Base-by-base conservation (phyloP, 2,329 filamentous ascomycete genomes). In the Apiospora sp. region DNA sequence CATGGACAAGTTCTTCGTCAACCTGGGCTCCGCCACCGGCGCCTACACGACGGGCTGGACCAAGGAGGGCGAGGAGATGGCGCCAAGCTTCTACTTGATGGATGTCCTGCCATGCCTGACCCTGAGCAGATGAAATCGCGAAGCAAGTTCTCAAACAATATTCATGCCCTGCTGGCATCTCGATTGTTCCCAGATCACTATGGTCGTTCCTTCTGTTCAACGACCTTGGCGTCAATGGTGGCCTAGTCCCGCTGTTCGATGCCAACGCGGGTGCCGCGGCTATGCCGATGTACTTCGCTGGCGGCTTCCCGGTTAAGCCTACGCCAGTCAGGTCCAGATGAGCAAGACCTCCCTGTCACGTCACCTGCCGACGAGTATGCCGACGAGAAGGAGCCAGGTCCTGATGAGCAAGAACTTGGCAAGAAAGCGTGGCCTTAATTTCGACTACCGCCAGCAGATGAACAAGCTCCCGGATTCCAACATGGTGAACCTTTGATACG, bases 21-120 rank as follows among this genome's bases (percentile, higher is more conserved):
- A 92, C 79, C 91, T 91, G 1, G 91, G 91, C 4, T 92, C 88
- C 78, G 91, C 90, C 34, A 92, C 91, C 6, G 91, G 91, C 13
- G 90, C 90, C 3, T 90, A 90, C 75, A 85, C 88, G 30, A 88
- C 87, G 1, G 87, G 88, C 27, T 91, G 89, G 87, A 84, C 84
- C 27, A 84, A 84, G 70, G 88, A 88, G 54, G 86, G 84, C n/a
- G 90, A 93, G 80, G 93, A 96, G 71, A 93, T 93, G 34, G 92
- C 92, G 72, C 96, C 96, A 37, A 98, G 95, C 81, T 98, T 98
- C 83, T 98, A 96, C 80, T 85, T 98, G 82, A 98, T 98, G 96
- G 96, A 98, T 89, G 75, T 7, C 77, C 77, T 0, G 71, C 41
- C n/a, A 68, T 43, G 27, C 73, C 71, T 13, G 73, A 74, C 27